phyloP scores from a whole-genome alignment of 768 basidiomycete genomes.

The Mycena leptocephala region DNA sequence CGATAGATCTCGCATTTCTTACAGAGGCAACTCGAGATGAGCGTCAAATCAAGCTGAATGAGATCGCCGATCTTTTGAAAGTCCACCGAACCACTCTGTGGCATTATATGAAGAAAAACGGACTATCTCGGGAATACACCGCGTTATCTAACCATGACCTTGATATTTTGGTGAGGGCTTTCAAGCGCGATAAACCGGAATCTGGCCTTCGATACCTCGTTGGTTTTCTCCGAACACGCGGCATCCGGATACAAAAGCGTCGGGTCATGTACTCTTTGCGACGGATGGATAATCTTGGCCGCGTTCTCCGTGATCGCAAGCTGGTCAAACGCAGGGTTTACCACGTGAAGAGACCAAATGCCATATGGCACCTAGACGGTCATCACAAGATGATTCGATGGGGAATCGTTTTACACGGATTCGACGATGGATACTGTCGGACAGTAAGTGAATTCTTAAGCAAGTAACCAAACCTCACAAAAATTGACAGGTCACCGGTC shows the following conservation, averaged over 20 bases:
- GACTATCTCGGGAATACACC: neutral
- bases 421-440: constrained; percentile 47
- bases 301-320: constrained; percentile 29
- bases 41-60: neutral
- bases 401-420: constrained; percentile 46
- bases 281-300: constrained; percentile 39
- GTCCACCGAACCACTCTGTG: neutral
- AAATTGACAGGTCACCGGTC: constrained; percentile 32
- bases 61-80: neutral
- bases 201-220: constrained; percentile 42
- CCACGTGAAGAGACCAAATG: constrained; percentile 35
- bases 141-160: neutral
- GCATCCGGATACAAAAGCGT: constrained; percentile 34
- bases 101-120: neutral
- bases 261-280: constrained; percentile 33
- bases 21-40: neutral
- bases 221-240: constrained; percentile 37
- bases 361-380: constrained; percentile 43
- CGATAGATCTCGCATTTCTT: neutral
- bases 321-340: constrained; percentile 34
- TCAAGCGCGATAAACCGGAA: neutral
- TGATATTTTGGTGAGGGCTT: neutral
- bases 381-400: constrained; percentile 47
- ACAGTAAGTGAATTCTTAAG: constrained; percentile 45
- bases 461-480: too few species aligned